Base-by-base conservation (phyloP, 768 basidiomycete genomes). In the Trametes punicea region DNA sequence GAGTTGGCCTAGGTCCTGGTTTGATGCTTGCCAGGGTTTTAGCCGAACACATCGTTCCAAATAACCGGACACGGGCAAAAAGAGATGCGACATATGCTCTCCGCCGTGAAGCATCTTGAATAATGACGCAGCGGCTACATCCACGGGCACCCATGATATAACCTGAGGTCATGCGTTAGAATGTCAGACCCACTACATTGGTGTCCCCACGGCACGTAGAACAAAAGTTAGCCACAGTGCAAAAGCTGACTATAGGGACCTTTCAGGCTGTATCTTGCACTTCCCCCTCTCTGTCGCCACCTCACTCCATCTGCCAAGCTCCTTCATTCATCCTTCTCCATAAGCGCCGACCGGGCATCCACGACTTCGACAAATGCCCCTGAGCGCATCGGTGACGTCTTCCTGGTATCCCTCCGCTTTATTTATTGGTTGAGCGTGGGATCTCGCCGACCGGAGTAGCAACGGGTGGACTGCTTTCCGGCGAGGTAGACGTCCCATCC, bases 251-350 rank as follows among this genome's bases (percentile, higher is more conserved):
- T 7, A 8, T 10, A 36, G 5, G 34, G n/a, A n/a, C n/a, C n/a
- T n/a, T n/a, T n/a, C n/a, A n/a, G n/a, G n/a, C n/a, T n/a, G n/a
- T n/a, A n/a, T n/a, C n/a, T n/a, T n/a, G n/a, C n/a, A n/a, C n/a
- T n/a, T 10, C 8, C 25, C 10, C 42, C 55, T 57, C 65, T 56
- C 36, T 60, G 54, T 6, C 67, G 53, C 38, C 62, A 49, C 55
- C 67, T 68, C 23, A 68, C 65, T 10, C 67, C 51, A 7, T 68
- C 67, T 8, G 64, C 65, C 33, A 68, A 39, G 42, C 64, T 27
- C 27, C 46, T 30, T 39, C 55, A 3, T 48, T 57, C 6, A 20
- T 41, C 36, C 23, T 48, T 11, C 25, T 39, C 6, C 2, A 27
- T 6, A 18, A 45, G 3, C 41, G 20, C 42, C 6, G 54, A 40